Base-by-base conservation (phyloP, 352 stramenopile genomes). In the Phytopythium cucurbitacearum region DNA sequence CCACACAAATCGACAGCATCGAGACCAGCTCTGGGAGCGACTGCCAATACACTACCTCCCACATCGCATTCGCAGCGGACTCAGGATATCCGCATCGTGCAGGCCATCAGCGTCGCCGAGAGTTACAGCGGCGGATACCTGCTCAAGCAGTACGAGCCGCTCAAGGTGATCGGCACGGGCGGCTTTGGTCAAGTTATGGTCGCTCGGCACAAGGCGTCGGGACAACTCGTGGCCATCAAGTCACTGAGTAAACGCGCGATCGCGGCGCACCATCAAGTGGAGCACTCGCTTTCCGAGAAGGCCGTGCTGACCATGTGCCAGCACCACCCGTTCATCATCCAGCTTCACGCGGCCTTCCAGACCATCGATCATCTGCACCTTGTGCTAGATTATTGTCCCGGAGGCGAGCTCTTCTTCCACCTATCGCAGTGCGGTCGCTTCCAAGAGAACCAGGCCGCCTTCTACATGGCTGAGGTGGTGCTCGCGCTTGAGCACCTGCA, bases 301-400 rank as follows among this genome's bases (percentile, higher is more conserved):
- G 71, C 77, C 4, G 91, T 97, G 45, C 81, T 97, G 21, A 85
- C 79, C 32, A 94, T 97, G 62, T 86, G 76, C 38, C 76, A 85
- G 21, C 76, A 92, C 58, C 90, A 97, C 57, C 89, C 89, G 37
- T 97, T 96, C 69, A 96, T 97, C 61, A 78, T 97, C 4, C 87
- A 90, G 51, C 76, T 97, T 36, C 84, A 95, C 51, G 80, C 73
- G 15, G 80, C 85, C 15, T 96, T 97, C 56, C 87, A 97, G 64
- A 95, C 85, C 28, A 87, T 84, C 54, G 64, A 93, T 46, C 73
- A 87, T 46, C 56, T 92, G 15, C 68, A 89, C 46, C 58, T 91
- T 16, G 81, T 89, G 38, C 64, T 89, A 1, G 81, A 91, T 51
- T 92, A 89, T 38, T 90, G 78, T 41, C 69, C 76, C n/a, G 81